phyloP scores from a whole-genome alignment of 2,329 filamentous ascomycete species.

The Cadophora sp. region DNA sequence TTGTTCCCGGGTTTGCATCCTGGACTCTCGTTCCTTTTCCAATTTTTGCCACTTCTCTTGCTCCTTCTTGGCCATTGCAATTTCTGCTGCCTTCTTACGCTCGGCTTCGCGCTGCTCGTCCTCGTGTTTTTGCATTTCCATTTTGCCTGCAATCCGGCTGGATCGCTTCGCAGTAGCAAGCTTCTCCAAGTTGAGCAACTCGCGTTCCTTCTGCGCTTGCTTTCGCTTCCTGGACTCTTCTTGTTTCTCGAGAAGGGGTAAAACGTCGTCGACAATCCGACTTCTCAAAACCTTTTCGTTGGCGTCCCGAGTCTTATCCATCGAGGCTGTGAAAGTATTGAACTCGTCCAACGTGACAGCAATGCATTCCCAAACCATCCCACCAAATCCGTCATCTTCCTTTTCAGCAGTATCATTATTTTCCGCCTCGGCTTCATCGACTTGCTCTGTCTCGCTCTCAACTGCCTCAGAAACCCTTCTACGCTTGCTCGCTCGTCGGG shows the following conservation, averaged over 20 bases:
- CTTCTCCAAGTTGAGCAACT: conserved; percentile 81
- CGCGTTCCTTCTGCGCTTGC: conserved; percentile 73
- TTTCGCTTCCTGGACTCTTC: conserved; percentile 77
- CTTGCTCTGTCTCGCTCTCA: conserved; percentile 49
- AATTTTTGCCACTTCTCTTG: conserved; percentile 64
- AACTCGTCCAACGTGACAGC: conserved; percentile 84
- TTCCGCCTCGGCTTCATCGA: conserved; percentile 48
- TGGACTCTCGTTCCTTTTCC: conserved; percentile 77
- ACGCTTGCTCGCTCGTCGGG: conserved; percentile 74
- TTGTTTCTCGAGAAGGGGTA: conserved; percentile 84
- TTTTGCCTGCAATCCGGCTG: conserved; percentile 82
- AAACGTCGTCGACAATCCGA: conserved; percentile 76
- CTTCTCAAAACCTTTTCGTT: conserved; percentile 83
- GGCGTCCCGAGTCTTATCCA: conserved; percentile 78
- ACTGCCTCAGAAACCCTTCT: conserved; percentile 61
- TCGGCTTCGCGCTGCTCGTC: conserved; percentile 75
- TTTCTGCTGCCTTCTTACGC: conserved; percentile 67
- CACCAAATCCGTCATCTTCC: conserved; percentile 71
- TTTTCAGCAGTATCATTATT: conserved; percentile 49
- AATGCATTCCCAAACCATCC: conserved; percentile 89
- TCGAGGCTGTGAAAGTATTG: conserved; percentile 69
- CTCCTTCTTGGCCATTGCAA: conserved; percentile 70
- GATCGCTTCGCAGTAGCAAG: conserved; percentile 95
- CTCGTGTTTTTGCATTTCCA: conserved; percentile 78
- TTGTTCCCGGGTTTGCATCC: conserved; percentile 84